Percentiles rank a stretch among this genome's conserved stretches.
Conservation (phyloP, 306 rosid genomes). For the Rosa persica region DNA sequence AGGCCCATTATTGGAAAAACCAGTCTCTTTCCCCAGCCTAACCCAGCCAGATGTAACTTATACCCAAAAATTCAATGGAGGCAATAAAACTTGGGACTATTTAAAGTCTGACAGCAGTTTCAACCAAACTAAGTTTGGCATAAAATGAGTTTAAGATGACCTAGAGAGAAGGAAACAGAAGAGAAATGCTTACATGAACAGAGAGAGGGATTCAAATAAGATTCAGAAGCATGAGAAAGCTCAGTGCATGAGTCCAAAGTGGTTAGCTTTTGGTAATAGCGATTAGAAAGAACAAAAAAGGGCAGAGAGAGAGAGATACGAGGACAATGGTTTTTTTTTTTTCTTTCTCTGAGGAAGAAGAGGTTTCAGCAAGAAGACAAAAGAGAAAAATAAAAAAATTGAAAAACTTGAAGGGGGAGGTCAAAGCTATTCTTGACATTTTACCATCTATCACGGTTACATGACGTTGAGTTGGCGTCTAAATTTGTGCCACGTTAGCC, state of each 20-base stretch:
- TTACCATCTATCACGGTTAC: too few species aligned
- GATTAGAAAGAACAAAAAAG: constrained; percentile 6
- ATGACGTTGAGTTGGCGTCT: too few species aligned
- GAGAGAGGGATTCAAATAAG: constrained; percentile 31
- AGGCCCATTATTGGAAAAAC: constrained; percentile 27
- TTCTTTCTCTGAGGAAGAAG: too few species aligned
- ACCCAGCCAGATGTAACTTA: constrained; percentile 40
- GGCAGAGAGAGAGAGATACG: background rate
- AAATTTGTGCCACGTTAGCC: too few species aligned
- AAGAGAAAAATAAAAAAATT: too few species aligned
- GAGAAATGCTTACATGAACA: constrained; percentile 23
- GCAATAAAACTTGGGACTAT: constrained; percentile 7
- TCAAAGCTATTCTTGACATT: too few species aligned
- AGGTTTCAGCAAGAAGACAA: too few species aligned
- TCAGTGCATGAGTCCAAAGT: constrained; percentile 2
- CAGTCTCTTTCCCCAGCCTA: constrained; percentile 27
- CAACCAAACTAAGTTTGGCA: constrained; percentile 25
- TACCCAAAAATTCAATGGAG: constrained; percentile 23
- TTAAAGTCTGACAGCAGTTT: constrained; percentile 19
- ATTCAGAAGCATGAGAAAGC: constrained; percentile 29
- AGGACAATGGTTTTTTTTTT: too few species aligned
- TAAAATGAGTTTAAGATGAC: background rate
- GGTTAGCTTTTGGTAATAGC: background rate
- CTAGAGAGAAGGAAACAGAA: background rate
- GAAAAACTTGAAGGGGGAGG: too few species aligned